These are phyloP conservation scores for Kernera saxatilis DNA, from an alignment of 345 rosid genomes.

Conservation along the genomic window DNA sequence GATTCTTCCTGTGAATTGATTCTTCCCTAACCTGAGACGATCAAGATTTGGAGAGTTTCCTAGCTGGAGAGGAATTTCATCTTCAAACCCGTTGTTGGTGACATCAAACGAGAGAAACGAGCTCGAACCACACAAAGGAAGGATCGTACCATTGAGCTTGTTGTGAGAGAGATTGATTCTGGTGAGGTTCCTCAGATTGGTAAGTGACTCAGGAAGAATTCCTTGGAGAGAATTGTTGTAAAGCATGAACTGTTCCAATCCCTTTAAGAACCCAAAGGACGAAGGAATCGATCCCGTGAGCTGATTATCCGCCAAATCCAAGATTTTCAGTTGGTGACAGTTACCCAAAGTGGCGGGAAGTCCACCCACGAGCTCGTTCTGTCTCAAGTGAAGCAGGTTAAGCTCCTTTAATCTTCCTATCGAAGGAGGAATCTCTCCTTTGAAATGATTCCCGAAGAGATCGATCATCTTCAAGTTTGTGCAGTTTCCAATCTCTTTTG, in stretches of 20 bases:
- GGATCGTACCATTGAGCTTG: conserved; percentile 64
- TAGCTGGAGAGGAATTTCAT: conserved; percentile 58
- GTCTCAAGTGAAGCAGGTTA: conserved; percentile 70
- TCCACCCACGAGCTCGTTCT: conserved; percentile 58
- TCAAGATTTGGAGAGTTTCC: conserved; percentile 77
- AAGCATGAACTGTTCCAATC: conserved; percentile 71
- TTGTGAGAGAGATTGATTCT: conserved; percentile 80
- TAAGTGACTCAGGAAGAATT: conserved; percentile 55
- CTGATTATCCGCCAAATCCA: conserved; percentile 85
- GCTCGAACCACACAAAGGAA: conserved; percentile 54
- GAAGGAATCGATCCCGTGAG: conserved; percentile 64
- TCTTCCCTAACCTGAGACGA: conserved; percentile 78
- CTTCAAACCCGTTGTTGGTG: conserved; percentile 59
- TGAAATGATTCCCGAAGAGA: conserved; percentile 67
- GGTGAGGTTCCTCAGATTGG: conserved; percentile 60
- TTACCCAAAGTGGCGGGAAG: conserved; percentile 70
- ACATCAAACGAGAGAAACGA: conserved; percentile 81
- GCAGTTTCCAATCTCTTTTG: conserved; percentile 81
- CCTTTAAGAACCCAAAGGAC: conserved; percentile 46
- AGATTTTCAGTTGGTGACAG: conserved; percentile 61
- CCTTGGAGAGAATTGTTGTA: conserved; percentile 89
- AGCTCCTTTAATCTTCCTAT: conserved; percentile 56
- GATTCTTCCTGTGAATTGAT: conserved; percentile 62
- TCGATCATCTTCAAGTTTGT: conserved; percentile 69
- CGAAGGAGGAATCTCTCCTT: conserved; percentile 59